A percentile compares a stretch with the other conserved stretches of the same genome.
Evolutionary conservation across 805 yeast species (phyloP).

Genomic region (Cyberlindnera samutprakarnensis): DNA sequence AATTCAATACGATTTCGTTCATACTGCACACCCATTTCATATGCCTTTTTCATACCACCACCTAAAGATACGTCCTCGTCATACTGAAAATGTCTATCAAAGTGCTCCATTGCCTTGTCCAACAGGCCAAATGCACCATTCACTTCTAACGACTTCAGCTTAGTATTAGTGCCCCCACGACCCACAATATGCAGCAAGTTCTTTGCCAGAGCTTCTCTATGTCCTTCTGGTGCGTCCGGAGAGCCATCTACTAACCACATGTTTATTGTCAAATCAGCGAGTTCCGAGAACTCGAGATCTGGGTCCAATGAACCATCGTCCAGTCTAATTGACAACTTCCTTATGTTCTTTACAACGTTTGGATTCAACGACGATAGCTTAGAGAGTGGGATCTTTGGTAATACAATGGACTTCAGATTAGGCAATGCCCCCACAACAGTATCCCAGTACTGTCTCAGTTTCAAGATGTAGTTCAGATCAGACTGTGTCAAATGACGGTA

Average conservation of each 20-base stretch:
- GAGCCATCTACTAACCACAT: constrained; percentile 4
- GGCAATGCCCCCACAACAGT: constrained; percentile 9
- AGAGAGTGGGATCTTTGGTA: constrained; percentile 16
- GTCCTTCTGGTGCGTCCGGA: background rate
- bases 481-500: constrained; percentile 7
- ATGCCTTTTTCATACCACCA: constrained; percentile 5
- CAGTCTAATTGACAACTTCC: constrained; percentile 8
- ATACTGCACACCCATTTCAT: background rate
- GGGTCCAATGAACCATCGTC: constrained; percentile 5
- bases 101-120: constrained; percentile 15
- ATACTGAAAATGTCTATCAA: constrained; percentile 11
- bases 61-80: constrained; percentile 7
- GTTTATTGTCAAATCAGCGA: constrained; percentile 8
- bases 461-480: constrained; percentile 11
- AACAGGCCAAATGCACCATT: constrained; percentile 17
- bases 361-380: constrained; percentile 6
- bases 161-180: background rate
- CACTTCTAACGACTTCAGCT: constrained; percentile 8
- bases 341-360: constrained; percentile 2
- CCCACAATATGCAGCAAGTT: too few species aligned
- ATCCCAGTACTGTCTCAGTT: constrained; percentile 18
- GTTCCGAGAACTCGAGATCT: constrained; percentile 6
- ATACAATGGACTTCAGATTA: constrained; percentile 9
- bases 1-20: background rate
- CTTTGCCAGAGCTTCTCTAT: background rate